phyloP scores from a whole-genome alignment of 805 yeast species.

The Kodamaea jinghongensis region DNA sequence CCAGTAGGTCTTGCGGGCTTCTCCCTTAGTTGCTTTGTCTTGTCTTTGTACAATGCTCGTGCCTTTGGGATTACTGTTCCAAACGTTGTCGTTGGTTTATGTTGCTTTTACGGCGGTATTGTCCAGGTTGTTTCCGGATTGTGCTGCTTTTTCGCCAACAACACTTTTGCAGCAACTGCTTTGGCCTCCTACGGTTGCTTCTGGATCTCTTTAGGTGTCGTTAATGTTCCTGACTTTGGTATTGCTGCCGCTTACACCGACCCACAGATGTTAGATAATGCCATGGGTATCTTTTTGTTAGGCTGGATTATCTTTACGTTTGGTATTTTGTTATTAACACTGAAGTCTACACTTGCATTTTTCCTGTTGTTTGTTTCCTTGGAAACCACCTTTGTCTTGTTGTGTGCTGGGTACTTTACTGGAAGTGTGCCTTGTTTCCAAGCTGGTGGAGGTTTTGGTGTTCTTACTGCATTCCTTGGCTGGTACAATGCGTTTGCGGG shows the following conservation, averaged over 20 bases:
- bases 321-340: conserved; percentile 53
- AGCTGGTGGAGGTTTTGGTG: conserved; percentile 27
- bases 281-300: conserved; percentile 54
- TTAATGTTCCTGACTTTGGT: conserved; percentile 55
- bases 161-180: conserved; percentile 56
- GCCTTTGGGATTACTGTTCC: conserved; percentile 46
- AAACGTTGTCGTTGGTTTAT: conserved; percentile 44
- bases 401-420: conserved; percentile 53
- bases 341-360: conserved; percentile 48
- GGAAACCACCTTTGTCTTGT: conserved; percentile 51
- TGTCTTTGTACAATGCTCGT: conserved; percentile 46
- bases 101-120: conserved; percentile 49
- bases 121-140: conserved; percentile 51
- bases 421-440: conserved; percentile 13
- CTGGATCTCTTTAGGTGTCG: conserved; percentile 50
- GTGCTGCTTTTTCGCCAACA: conserved; percentile 49
- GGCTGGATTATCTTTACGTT: conserved; percentile 69
- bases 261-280: conserved; percentile 44
- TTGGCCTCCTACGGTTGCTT: conserved; percentile 54
- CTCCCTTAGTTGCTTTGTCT: conserved; percentile 44
- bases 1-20: conserved; percentile 54
- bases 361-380: conserved; percentile 52
- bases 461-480: conserved; percentile 23
- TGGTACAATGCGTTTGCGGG: conserved; percentile 29
- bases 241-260: conserved; percentile 46